phyloP scores from a whole-genome alignment of 108 stramenopile species.

The Nitzschia putrida region DNA sequence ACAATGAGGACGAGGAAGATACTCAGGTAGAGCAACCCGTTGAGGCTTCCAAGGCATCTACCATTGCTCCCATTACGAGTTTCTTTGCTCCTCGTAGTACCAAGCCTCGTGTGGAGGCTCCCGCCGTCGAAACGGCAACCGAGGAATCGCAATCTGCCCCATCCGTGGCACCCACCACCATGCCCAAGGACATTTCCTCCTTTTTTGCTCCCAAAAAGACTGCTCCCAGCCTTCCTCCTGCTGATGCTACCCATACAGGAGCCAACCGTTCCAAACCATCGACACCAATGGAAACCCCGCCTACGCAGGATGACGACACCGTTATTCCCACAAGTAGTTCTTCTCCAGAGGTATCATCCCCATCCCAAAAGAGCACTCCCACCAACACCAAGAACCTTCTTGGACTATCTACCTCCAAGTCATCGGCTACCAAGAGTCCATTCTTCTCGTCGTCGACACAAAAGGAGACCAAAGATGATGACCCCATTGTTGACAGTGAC shows the following conservation, averaged over 20 bases:
- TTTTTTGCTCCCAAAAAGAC: slow-evolving; percentile 16
- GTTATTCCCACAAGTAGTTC: neutral
- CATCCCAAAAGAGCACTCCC: neutral
- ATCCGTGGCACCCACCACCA: neutral
- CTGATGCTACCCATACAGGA: neutral
- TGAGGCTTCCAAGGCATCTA: neutral
- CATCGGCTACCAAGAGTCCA: neutral
- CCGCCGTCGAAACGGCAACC: neutral
- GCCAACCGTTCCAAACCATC: neutral
- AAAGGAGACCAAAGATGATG: neutral
- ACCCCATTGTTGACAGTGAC: slow-evolving; percentile 6
- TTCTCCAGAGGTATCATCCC: no score
- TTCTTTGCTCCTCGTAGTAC: slow-evolving; percentile 11
- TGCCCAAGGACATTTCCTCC: neutral
- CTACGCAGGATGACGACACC: neutral
- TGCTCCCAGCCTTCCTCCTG: neutral
- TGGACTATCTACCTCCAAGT: neutral
- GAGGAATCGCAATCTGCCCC: neutral
- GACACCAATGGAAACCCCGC: neutral
- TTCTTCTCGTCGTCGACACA: slow-evolving; percentile 5
- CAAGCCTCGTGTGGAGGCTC: neutral
- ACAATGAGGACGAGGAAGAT: slow-evolving; percentile 20
- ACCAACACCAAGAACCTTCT: neutral
- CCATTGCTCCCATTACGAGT: neutral
- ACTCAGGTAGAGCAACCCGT: neutral